Evolutionary conservation across 2,329 filamentous ascomycete species (phyloP).

Genomic region (Trichoderma oligosporum): DNA sequence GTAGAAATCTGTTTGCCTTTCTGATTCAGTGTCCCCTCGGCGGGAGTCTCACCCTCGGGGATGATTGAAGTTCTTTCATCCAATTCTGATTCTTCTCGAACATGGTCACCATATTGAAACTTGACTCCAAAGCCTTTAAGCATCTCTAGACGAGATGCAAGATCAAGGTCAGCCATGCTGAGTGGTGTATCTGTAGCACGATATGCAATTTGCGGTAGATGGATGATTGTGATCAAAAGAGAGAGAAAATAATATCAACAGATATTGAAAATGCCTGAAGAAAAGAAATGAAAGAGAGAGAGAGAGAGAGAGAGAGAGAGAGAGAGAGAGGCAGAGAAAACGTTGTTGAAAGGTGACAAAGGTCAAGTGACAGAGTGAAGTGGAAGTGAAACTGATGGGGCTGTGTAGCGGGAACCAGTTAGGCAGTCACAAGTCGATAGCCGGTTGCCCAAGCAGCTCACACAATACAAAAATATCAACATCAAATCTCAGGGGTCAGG

Average conservation of each 20-base stretch:
- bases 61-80: not conserved
- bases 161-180: conserved; percentile 24
- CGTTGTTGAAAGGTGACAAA: not conserved
- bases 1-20: not conserved
- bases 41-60: conserved; percentile 1
- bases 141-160: conserved; percentile 23
- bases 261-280: too few relatives aligned
- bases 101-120: conserved; percentile 1
- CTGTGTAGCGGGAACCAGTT: not conserved
- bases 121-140: conserved; percentile 26
- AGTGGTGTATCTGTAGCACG: too few relatives aligned
- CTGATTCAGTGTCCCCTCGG: not conserved
- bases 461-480: not conserved
- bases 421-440: conserved; percentile 3
- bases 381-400: not conserved
- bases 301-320: not conserved
- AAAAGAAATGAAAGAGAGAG: not conserved
- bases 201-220: too few relatives aligned
- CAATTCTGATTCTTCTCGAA: not conserved
- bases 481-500: too few relatives aligned
- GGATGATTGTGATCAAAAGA: not conserved
- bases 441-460: not conserved
- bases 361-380: not conserved
- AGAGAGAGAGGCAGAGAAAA: not conserved
- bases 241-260: too few relatives aligned